A percentile compares a stretch with the other conserved stretches of the same genome.
These are phyloP conservation scores for Kwoniella dendrophila DNA, from an alignment of 768 basidiomycete genomes.

Conservation along the genomic window DNA sequence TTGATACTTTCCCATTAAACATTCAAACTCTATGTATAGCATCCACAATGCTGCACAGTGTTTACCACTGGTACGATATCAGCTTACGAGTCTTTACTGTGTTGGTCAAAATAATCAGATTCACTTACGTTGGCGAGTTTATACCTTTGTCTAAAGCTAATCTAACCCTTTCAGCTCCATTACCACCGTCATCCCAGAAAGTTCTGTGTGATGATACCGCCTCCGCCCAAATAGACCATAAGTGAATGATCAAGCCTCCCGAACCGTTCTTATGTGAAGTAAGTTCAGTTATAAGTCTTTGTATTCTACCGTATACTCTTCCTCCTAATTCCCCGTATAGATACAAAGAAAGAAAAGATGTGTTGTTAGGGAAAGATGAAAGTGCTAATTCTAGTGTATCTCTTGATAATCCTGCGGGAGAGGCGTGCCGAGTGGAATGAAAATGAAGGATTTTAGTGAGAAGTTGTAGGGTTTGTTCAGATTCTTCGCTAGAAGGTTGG, in stretches of 20 bases:
- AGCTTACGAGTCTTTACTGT: not conserved
- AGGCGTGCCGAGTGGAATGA: constrained; percentile 31
- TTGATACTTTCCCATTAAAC: constrained; percentile 39
- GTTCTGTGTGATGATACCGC: constrained; percentile 30
- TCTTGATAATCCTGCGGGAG: constrained; percentile 47
- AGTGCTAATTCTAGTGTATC: constrained; percentile 53
- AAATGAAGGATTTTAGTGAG: constrained; percentile 50
- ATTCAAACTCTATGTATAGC: constrained; percentile 58
- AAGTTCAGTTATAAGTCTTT: constrained; percentile 48
- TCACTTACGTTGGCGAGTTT: constrained; percentile 40
- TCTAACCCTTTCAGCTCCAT: constrained; percentile 50
- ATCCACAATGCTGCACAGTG: constrained; percentile 54
- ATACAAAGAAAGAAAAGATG: constrained; percentile 55
- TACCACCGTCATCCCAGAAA: constrained; percentile 46
- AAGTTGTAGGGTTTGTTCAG: constrained; percentile 51
- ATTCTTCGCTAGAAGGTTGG: constrained; percentile 33
- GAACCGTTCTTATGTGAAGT: not conserved
- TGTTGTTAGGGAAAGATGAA: constrained; percentile 55
- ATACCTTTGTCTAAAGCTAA: constrained; percentile 53
- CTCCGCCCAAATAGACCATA: constrained; percentile 54
- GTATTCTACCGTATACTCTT: constrained; percentile 55
- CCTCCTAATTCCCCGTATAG: constrained; percentile 53
- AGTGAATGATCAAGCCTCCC: constrained; percentile 37
- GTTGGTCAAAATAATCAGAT: not conserved
- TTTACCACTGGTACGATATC: constrained; percentile 35